Evolutionary conservation across 2,329 filamentous ascomycete genomes (phyloP).

Genomic region (Harringtonia aguacate): DNA sequence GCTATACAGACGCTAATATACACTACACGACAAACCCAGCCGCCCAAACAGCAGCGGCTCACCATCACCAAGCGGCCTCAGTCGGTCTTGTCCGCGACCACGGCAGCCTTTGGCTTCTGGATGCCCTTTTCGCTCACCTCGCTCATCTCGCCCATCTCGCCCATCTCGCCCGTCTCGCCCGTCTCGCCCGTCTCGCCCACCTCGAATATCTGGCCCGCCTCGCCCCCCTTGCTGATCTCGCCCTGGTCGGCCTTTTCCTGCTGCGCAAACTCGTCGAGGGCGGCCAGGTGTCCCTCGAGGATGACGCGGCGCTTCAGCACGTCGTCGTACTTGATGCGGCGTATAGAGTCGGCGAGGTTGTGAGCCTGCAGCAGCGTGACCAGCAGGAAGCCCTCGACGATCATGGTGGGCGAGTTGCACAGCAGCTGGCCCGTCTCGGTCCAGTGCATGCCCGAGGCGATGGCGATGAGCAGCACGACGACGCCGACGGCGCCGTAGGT

Average conservation of each 20-base stretch:
- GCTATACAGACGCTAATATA: no score
- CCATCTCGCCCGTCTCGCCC: no score
- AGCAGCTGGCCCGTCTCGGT: conserved; percentile 17
- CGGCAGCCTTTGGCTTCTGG: neutral
- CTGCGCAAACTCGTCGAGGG: neutral
- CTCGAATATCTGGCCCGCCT: no score
- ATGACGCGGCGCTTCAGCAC: neutral
- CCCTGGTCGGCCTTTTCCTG: neutral
- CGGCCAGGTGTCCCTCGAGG: neutral
- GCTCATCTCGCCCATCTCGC: no score
- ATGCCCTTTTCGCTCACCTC: neutral
- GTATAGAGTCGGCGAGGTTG: neutral
- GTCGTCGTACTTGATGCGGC: neutral
- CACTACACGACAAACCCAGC: no score
- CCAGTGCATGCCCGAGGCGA: conserved; percentile 14
- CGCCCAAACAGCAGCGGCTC: no score
- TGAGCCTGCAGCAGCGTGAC: conserved; percentile 11
- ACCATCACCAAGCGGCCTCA: no score
- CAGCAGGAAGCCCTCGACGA: conserved; percentile 15
- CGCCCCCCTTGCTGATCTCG: no score
- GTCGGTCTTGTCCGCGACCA: neutral
- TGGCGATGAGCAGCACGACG: neutral
- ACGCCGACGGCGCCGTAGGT: conserved; percentile 11
- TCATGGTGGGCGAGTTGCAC: conserved; percentile 18
- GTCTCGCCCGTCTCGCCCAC: no score